A percentile compares a stretch with the other conserved stretches of the same genome.
phyloP scores from a whole-genome alignment of 768 basidiomycete species.

The Lactarius hengduanensis region DNA sequence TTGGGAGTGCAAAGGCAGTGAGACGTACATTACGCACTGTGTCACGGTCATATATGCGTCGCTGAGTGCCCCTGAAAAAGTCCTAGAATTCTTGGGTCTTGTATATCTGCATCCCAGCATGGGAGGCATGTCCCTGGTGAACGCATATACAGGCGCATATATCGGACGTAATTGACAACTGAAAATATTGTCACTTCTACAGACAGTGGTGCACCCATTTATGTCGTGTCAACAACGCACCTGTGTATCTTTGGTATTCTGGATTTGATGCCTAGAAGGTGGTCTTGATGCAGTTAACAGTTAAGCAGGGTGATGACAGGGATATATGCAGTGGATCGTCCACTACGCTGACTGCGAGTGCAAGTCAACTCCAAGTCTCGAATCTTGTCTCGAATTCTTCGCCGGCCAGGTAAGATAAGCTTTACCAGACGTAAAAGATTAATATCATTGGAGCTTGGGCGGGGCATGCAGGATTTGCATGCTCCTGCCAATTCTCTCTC shows the following conservation, averaged over 20 bases:
- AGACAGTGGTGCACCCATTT: background rate
- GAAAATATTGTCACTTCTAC: too few relatives aligned
- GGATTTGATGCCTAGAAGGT: conserved; percentile 87
- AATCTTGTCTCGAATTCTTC: too few relatives aligned
- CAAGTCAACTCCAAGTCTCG: too few relatives aligned
- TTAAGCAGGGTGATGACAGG: too few relatives aligned
- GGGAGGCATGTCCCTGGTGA: conserved; percentile 74
- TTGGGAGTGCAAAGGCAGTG: background rate
- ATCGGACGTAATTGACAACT: background rate
- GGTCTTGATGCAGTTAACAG: too few relatives aligned
- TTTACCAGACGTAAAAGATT: too few relatives aligned
- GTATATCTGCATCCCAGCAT: conserved; percentile 74
- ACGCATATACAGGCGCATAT: background rate
- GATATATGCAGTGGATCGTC: too few relatives aligned
- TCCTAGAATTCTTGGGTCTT: conserved; percentile 74
- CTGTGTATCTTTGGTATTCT: conserved; percentile 91
- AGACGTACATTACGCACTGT: conserved; percentile 44
- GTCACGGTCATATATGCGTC: conserved; percentile 42
- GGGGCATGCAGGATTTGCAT: too few relatives aligned
- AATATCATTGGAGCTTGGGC: too few relatives aligned
- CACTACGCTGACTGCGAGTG: too few relatives aligned
- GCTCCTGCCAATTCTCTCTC: too few relatives aligned
- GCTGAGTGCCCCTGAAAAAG: conserved; percentile 95
- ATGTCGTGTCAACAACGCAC: conserved; percentile 41
- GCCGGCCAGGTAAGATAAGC: too few relatives aligned